phyloP scores from a whole-genome alignment of 2,329 filamentous ascomycete genomes.

The Cladosporium cucumerinum region DNA sequence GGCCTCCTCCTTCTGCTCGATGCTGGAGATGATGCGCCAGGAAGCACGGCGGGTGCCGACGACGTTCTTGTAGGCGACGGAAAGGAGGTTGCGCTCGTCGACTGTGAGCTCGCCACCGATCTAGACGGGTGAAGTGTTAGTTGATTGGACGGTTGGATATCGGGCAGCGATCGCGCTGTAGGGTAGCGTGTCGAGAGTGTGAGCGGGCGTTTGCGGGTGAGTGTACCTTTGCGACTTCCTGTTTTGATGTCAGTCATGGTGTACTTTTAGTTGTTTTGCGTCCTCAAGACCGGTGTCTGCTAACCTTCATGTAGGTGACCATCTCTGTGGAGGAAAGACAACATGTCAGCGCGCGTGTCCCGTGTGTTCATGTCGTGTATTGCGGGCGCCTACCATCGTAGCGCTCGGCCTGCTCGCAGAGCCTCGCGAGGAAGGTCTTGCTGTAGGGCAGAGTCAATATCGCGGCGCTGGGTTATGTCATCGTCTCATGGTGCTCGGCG shows the following conservation, averaged over 20 bases:
- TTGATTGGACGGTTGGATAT: neutral
- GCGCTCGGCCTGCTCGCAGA: conserved; percentile 99
- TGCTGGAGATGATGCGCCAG: conserved; percentile 99
- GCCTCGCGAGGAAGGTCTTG: conserved; percentile 99
- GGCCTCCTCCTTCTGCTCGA: conserved; percentile 99
- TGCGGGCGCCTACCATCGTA: conserved; percentile 73
- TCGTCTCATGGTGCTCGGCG: conserved; percentile 20
- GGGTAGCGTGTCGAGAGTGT: conserved; percentile 2
- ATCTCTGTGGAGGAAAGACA: conserved; percentile 61
- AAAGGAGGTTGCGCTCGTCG: conserved; percentile 84
- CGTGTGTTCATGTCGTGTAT: neutral
- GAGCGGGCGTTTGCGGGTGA: conserved; percentile 17
- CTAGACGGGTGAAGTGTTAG: conserved; percentile 37
- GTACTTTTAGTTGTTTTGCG: neutral
- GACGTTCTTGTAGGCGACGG: conserved; percentile 99
- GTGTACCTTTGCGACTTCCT: conserved; percentile 90
- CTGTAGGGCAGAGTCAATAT: conserved; percentile 53
- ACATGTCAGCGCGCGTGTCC: conserved; percentile 25
- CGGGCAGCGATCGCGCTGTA: conserved; percentile 13
- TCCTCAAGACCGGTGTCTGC: conserved; percentile 30
- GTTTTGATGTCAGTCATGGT: conserved; percentile 36
- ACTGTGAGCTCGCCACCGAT: conserved; percentile 65
- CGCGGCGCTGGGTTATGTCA: neutral
- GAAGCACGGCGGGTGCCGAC: conserved; percentile 96
- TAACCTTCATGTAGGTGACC: conserved; percentile 97